These are phyloP conservation scores for Apiospora arundinis DNA, from an alignment of 2,329 filamentous ascomycete genomes.

Conservation along the genomic window DNA sequence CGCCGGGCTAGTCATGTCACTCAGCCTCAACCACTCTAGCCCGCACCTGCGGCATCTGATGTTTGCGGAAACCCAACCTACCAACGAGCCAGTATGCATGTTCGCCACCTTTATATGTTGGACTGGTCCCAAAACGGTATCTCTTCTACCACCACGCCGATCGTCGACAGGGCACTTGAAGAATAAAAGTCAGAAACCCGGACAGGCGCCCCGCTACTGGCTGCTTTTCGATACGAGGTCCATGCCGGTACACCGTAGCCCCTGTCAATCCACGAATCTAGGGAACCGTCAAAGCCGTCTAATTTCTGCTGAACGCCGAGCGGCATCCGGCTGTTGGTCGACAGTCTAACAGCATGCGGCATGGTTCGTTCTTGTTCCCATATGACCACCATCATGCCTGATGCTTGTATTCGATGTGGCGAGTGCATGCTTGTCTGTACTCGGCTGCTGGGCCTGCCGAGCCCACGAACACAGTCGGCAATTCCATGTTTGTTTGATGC, in stretches of 20 bases:
- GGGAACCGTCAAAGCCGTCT: background rate
- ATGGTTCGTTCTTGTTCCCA: conserved; percentile 6
- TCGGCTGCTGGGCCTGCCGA: background rate
- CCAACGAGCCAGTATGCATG: background rate
- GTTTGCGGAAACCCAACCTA: background rate
- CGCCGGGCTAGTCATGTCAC: conserved; percentile 18
- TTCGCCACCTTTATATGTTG: background rate
- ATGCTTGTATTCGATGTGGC: conserved; percentile 14
- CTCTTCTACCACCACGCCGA: background rate
- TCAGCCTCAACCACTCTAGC: conserved; percentile 17
- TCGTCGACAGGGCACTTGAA: background rate
- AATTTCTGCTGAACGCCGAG: background rate
- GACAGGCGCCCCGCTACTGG: conserved; percentile 10
- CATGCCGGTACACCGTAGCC: background rate
- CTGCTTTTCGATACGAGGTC: background rate
- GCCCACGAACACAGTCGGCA: background rate
- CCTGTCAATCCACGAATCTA: background rate
- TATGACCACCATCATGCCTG: background rate
- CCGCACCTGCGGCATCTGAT: conserved; percentile 8
- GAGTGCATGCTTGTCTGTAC: background rate
- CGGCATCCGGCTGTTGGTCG: background rate
- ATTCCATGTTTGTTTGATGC: background rate
- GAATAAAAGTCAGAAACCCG: background rate
- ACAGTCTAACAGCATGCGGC: background rate
- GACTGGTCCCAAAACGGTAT: background rate